Evolutionary conservation across 306 rosid species (phyloP).

Genomic region (Macrotyloma uniflorum): DNA sequence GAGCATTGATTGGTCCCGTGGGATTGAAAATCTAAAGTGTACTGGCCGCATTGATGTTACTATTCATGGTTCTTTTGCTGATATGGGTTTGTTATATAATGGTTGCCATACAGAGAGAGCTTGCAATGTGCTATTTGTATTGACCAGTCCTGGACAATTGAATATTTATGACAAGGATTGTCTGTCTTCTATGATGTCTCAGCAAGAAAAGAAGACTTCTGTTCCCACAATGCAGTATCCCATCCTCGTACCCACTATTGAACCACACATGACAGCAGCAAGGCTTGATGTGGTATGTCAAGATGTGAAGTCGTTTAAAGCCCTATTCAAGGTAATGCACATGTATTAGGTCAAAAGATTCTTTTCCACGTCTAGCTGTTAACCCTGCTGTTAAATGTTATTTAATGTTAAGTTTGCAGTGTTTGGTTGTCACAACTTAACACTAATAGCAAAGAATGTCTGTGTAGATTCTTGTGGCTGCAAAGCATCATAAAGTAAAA

Average conservation of each 20-base stretch:
- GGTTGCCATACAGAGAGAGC: slow-evolving; percentile 47
- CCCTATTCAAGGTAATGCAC: slow-evolving; percentile 66
- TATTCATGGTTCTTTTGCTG: slow-evolving; percentile 85
- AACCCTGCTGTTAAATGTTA: slow-evolving; percentile 6
- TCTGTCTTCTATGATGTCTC: slow-evolving; percentile 62
- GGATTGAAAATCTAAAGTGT: slow-evolving; percentile 76
- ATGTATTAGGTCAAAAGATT: slow-evolving; percentile 33
- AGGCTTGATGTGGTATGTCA: slow-evolving; percentile 57
- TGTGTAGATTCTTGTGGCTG: slow-evolving; percentile 57
- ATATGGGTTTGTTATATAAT: slow-evolving; percentile 63
- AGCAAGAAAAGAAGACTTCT: slow-evolving; percentile 48
- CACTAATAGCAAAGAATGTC: slow-evolving; percentile 35
- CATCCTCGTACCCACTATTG: slow-evolving; percentile 66
- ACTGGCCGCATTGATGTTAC: slow-evolving; percentile 61
- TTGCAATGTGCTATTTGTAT: slow-evolving; percentile 56
- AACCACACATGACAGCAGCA: slow-evolving; percentile 67
- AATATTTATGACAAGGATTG: slow-evolving; percentile 57
- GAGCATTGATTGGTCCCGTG: slow-evolving; percentile 75
- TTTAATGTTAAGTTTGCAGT: slow-evolving; percentile 6
- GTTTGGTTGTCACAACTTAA: slow-evolving; percentile 1
- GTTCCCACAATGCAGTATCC: slow-evolving; percentile 57
- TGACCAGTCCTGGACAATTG: slow-evolving; percentile 86
- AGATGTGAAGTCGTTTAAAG: slow-evolving; percentile 50
- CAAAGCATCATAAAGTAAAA: slow-evolving; percentile 45
- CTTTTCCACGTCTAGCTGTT: slow-evolving; percentile 3